Evolutionary conservation across 139 green algal genomes (phyloP).

Genomic region (Volvox africanus): DNA sequence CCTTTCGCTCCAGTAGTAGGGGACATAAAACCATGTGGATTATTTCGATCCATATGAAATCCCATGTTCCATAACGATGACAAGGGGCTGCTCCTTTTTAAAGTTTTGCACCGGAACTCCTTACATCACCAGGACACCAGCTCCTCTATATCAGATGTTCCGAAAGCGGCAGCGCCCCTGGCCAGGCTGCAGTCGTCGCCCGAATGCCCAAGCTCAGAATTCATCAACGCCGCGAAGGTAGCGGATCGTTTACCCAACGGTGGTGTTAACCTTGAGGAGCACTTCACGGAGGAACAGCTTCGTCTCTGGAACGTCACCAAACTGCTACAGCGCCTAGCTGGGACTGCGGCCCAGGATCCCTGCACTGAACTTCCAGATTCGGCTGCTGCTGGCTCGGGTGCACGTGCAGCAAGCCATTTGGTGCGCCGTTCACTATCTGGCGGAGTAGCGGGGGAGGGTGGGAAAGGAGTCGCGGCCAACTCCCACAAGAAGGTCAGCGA

Average conservation of each 20-base stretch:
- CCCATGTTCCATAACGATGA: too few relatives aligned
- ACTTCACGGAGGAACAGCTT: slow-evolving; percentile 39
- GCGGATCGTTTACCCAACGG: neutral
- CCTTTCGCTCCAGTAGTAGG: too few relatives aligned
- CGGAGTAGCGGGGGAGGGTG: neutral
- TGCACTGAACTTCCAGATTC: neutral
- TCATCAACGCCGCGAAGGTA: neutral
- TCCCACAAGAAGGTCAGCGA: slow-evolving; percentile 13
- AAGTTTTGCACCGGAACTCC: too few relatives aligned
- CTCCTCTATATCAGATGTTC: too few relatives aligned
- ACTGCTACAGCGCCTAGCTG: slow-evolving; percentile 21
- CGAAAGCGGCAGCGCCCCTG: too few relatives aligned
- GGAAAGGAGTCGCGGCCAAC: neutral
- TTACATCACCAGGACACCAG: too few relatives aligned
- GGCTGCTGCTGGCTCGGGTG: slow-evolving; percentile 2
- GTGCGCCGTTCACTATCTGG: neutral
- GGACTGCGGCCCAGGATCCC: neutral
- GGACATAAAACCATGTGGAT: too few relatives aligned
- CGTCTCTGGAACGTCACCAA: slow-evolving; percentile 21
- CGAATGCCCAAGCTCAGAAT: neutral
- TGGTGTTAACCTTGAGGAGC: slow-evolving; percentile 17
- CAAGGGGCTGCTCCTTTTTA: too few relatives aligned
- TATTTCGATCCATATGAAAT: too few relatives aligned
- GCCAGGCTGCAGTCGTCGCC: neutral
- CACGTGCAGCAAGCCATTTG: slow-evolving; percentile 16